Evolutionary conservation across 495 filamentous ascomycete species (phyloP), one percentile per base, ranked within the genome.

Genomic region (Xylona heveae): DNA sequence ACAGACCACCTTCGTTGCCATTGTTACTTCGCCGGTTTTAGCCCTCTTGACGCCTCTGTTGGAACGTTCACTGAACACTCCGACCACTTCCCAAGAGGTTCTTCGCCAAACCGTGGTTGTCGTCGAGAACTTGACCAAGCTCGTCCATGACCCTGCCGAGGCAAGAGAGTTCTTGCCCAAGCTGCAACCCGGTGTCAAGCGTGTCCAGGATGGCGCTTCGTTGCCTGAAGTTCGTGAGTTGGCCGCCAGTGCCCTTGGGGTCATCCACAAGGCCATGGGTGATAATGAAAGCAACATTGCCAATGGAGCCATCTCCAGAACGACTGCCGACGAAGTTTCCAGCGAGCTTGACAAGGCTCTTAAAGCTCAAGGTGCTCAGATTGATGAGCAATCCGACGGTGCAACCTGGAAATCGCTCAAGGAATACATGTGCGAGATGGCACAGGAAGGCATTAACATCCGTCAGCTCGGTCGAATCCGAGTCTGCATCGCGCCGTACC

Each of bases 71-170:
- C 67, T 95, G 29, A 92, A 91, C 53, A 79, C 76, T 24, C 88
- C 85, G 4, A 62, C 66, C 8, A 99, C 88, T 6, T 67, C 77
- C 9, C 88, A 97, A 53, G 88, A 97, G 56, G 88, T 94, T 2
- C 61, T 95, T 20, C 74, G 88, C 21, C 90, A 94, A 49, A 91
- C 85, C 3, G 82, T 90, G 14, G 79, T 95, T 12, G 91, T 99
- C n/a, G 80, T 90, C 19, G 88, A 99, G 58, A 99, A 99, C 52
- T 54, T 99, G 57, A 99, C 88, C 29, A 99, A 93, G 61, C 66
- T 99, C 18, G 88, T 99, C 17, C 88, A 99, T 52, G 90, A 99
- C 48, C 88, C 88, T 4, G 68, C 93, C 20, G 88, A 99, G 57
- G 88, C 88, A 13, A 68, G 90, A 26, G 79, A 82, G 39, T 99